phyloP scores from a whole-genome alignment of 306 rosid species.

The Prunus mume region DNA sequence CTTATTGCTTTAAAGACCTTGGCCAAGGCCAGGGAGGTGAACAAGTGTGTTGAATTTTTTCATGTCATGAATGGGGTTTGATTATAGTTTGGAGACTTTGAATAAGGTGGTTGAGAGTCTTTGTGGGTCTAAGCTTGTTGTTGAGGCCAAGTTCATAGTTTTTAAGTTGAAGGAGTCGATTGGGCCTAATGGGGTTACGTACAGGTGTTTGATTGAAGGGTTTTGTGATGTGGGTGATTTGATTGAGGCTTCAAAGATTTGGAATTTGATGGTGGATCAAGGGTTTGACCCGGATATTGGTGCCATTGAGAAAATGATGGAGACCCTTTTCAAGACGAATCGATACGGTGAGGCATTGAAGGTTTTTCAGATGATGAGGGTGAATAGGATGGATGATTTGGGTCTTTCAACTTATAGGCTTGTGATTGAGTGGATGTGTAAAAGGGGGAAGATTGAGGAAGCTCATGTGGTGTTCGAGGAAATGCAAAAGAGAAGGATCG shows the following conservation, averaged over 20 bases:
- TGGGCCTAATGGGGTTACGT: conserved; percentile 48
- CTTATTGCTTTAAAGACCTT: conserved; percentile 47
- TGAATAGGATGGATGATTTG: conserved; percentile 54
- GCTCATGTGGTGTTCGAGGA: conserved; percentile 59
- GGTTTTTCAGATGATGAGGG: conserved; percentile 62
- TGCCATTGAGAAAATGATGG: conserved; percentile 68
- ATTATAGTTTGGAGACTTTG: conserved; percentile 48
- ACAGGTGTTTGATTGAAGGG: conserved; percentile 50
- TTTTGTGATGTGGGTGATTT: conserved; percentile 68
- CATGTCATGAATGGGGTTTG: conserved; percentile 61
- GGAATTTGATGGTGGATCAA: conserved; percentile 85
- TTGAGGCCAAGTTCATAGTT: conserved; percentile 58
- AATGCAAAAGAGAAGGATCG: conserved; percentile 61
- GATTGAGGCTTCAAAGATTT: conserved; percentile 68
- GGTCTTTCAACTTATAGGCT: conserved; percentile 56
- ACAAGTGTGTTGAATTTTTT: conserved; percentile 68
- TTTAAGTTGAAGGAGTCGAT: conserved; percentile 59
- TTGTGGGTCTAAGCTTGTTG: conserved; percentile 58
- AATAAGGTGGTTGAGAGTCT: conserved; percentile 49
- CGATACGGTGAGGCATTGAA: conserved; percentile 53
- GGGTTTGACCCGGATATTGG: conserved; percentile 56
- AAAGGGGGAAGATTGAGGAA: conserved; percentile 44
- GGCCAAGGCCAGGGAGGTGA: conserved; percentile 60
- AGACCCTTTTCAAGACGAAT: conserved; percentile 56
- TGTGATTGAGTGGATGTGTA: conserved; percentile 67